phyloP scores from a whole-genome alignment of 345 rosid species.

The Populus pruinosa region DNA sequence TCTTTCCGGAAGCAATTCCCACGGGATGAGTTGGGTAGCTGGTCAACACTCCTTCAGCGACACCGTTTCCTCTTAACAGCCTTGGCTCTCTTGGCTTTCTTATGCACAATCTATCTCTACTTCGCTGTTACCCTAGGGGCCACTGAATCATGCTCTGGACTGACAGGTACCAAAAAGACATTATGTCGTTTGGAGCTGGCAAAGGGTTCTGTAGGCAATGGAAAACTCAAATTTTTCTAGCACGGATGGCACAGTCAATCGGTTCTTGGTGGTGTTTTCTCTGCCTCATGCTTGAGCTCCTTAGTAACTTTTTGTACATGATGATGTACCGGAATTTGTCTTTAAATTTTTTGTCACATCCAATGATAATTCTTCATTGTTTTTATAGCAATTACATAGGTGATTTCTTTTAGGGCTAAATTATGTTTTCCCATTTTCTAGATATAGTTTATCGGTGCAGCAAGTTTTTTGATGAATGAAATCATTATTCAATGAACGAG shows the following conservation, averaged over 20 bases:
- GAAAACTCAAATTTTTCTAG: slow-evolving; percentile 30
- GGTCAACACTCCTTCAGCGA: slow-evolving; percentile 61
- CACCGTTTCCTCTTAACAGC: slow-evolving; percentile 91
- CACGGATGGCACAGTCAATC: background rate
- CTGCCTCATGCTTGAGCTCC: background rate
- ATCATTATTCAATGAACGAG: background rate
- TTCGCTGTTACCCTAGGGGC: slow-evolving; percentile 83
- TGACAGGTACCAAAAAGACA: slow-evolving; percentile 57
- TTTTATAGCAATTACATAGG: background rate
- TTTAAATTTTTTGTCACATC: background rate
- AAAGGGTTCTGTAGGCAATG: slow-evolving; percentile 24
- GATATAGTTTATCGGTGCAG: background rate
- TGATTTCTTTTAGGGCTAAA: background rate
- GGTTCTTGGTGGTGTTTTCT: background rate
- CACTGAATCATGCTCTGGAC: slow-evolving; percentile 58
- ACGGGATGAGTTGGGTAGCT: slow-evolving; percentile 80
- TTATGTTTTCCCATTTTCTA: background rate
- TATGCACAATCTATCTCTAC: slow-evolving; percentile 86
- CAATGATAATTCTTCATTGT: background rate
- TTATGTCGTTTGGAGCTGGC: slow-evolving; percentile 53
- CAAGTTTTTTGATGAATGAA: background rate
- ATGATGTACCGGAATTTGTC: background rate
- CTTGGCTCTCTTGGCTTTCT: slow-evolving; percentile 62
- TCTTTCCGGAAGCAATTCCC: slow-evolving; percentile 56
- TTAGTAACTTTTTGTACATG: background rate